Evolutionary conservation across 495 filamentous ascomycete genomes (phyloP).

Genomic region (Elaphomyces granulatus): DNA sequence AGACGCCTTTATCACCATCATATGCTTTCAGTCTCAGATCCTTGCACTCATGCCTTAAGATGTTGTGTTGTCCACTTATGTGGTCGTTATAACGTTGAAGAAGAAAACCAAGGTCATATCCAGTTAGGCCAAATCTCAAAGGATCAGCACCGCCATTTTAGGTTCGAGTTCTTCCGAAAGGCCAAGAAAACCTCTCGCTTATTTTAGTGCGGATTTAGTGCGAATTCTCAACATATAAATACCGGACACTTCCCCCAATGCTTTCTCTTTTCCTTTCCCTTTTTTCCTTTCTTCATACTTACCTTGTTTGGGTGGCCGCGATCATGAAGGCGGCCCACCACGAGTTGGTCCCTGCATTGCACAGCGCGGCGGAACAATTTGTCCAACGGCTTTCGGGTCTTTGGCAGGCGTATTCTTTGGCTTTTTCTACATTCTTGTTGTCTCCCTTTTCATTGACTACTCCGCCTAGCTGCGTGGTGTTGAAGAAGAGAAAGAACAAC

Average conservation of each 20-base stretch:
- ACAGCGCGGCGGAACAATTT: constrained; percentile 47
- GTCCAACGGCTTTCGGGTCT: constrained; percentile 48
- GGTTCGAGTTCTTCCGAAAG: too few species aligned
- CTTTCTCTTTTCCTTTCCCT: constrained; percentile 5
- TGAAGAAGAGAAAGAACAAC: constrained; percentile 42
- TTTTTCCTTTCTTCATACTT: constrained; percentile 36
- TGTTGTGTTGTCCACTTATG: not conserved
- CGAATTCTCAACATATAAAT: not conserved
- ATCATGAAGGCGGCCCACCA: constrained; percentile 37
- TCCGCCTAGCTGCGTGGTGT: constrained; percentile 27
- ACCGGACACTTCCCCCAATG: constrained; percentile 1
- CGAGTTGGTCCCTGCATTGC: constrained; percentile 48
- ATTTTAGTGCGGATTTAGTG: not conserved
- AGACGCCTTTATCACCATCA: not conserved
- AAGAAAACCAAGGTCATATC: not conserved
- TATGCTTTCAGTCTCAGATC: too few species aligned
- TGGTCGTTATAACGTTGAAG: not conserved
- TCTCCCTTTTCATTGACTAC: constrained; percentile 37
- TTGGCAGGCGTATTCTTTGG: constrained; percentile 57
- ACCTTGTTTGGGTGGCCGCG: constrained; percentile 35
- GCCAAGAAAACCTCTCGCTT: too few species aligned
- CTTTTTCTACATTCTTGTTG: constrained; percentile 28
- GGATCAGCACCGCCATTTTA: too few species aligned
- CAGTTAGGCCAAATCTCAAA: too few species aligned
- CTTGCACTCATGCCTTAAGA: too few species aligned